Conservation (phyloP, 257 asterid species). For the Salvia miltiorrhiza region DNA sequence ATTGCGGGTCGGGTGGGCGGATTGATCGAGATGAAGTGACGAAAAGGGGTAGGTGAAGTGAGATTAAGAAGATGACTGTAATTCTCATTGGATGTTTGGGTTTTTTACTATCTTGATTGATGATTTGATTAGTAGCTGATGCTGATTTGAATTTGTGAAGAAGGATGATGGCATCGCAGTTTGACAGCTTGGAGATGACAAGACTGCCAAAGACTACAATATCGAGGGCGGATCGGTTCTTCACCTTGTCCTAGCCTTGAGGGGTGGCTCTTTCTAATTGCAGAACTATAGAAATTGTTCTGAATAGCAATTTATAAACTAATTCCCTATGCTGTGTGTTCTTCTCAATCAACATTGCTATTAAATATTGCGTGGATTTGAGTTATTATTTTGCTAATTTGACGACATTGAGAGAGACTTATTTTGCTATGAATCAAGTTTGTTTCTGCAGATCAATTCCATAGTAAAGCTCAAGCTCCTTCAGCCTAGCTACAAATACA, state of each 20-base stretch:
- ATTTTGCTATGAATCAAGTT: neutral
- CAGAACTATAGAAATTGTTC: neutral
- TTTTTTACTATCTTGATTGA: no score
- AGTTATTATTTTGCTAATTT: neutral
- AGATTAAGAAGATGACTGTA: constrained; percentile 4
- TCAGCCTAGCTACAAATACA: neutral
- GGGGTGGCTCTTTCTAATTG: constrained; percentile 49
- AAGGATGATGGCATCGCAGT: no score
- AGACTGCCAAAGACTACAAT: constrained; percentile 73
- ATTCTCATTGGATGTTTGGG: constrained; percentile 19
- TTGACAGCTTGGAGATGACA: constrained; percentile 83
- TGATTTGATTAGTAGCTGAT: neutral
- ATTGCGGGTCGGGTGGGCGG: constrained; percentile 30
- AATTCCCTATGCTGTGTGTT: neutral
- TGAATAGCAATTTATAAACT: neutral
- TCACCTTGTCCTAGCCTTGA: constrained; percentile 69
- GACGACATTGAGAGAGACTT: neutral
- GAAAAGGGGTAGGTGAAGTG: constrained; percentile 31
- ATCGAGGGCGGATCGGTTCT: constrained; percentile 84
- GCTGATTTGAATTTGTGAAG: neutral
- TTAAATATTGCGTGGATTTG: neutral
- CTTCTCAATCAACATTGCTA: neutral
- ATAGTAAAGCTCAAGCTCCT: neutral
- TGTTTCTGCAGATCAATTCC: neutral
- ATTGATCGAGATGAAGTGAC: constrained; percentile 46